Evolutionary conservation across 2,329 filamentous ascomycete species (phyloP).

Genomic region (Mycosphaerelloides madeirae): DNA sequence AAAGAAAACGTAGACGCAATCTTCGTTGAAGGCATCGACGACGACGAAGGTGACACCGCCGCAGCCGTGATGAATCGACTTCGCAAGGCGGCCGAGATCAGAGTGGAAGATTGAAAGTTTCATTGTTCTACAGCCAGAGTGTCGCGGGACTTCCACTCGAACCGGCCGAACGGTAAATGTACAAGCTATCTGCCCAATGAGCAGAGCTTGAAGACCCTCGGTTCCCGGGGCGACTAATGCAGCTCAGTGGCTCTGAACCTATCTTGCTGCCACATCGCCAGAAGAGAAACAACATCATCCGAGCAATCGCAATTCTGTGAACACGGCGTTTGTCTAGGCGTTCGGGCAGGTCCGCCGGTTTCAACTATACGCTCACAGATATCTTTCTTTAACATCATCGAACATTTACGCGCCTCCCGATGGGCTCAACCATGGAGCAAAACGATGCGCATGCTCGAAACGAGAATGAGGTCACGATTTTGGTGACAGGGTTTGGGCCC

Average conservation of each 20-base stretch:
- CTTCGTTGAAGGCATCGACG: conserved; percentile 77
- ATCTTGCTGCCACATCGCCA: too few relatives aligned
- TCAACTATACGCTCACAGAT: too few relatives aligned
- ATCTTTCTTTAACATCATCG: too few relatives aligned
- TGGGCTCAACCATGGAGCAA: conserved; percentile 8
- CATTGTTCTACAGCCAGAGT: too few relatives aligned
- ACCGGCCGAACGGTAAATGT: too few relatives aligned
- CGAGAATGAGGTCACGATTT: conserved; percentile 32
- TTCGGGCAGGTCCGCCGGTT: too few relatives aligned
- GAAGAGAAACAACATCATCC: too few relatives aligned
- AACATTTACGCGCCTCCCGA: background rate
- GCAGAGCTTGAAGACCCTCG: background rate
- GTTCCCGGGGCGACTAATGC: background rate
- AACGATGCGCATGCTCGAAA: conserved; percentile 2
- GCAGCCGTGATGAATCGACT: conserved; percentile 58
- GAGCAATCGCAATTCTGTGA: too few relatives aligned
- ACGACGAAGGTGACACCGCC: conserved; percentile 67
- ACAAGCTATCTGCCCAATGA: background rate
- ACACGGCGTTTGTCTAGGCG: too few relatives aligned
- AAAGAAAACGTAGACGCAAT: conserved; percentile 73
- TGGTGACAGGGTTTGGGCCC: conserved; percentile 49
- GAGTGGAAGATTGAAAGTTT: conserved; percentile 16
- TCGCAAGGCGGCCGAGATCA: conserved; percentile 45
- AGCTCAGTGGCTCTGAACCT: background rate
- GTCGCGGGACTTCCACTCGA: too few relatives aligned